phyloP scores from a whole-genome alignment of 768 basidiomycete genomes.

The Suillus ampliporus region DNA sequence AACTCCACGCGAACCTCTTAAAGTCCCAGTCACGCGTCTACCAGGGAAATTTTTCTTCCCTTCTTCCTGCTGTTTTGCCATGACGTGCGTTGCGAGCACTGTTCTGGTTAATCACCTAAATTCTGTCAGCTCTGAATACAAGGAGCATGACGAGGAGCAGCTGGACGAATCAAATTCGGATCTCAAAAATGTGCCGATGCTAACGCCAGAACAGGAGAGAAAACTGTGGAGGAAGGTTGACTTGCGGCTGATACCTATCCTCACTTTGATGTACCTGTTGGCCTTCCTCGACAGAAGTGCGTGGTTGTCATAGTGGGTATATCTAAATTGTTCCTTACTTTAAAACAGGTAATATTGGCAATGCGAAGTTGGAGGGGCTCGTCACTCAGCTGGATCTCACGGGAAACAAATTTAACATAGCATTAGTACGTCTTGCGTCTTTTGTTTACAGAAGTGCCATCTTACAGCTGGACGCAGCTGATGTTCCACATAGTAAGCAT shows the following conservation, averaged over 20 bases:
- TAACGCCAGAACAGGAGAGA: conserved; percentile 53
- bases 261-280: conserved; percentile 62
- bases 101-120: neutral
- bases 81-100: neutral
- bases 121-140: neutral
- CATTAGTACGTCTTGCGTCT: conserved; percentile 53
- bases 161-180: neutral
- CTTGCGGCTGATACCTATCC: conserved; percentile 57
- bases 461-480: conserved; percentile 43
- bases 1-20: neutral
- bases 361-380: conserved; percentile 68
- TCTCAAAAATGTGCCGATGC: neutral
- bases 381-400: conserved; percentile 55
- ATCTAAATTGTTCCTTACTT: neutral
- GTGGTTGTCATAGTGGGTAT: conserved; percentile 7
- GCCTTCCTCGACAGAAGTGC: conserved; percentile 67
- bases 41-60: neutral
- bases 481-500: conserved; percentile 67
- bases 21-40: neutral
- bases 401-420: conserved; percentile 66
- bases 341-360: conserved; percentile 40
- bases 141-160: neutral
- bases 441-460: neutral
- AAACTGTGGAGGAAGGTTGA: conserved; percentile 63
- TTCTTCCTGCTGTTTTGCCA: neutral